Conservation (phyloP, 1,139 yeast genomes). For the Yamadazyma mexicana region DNA sequence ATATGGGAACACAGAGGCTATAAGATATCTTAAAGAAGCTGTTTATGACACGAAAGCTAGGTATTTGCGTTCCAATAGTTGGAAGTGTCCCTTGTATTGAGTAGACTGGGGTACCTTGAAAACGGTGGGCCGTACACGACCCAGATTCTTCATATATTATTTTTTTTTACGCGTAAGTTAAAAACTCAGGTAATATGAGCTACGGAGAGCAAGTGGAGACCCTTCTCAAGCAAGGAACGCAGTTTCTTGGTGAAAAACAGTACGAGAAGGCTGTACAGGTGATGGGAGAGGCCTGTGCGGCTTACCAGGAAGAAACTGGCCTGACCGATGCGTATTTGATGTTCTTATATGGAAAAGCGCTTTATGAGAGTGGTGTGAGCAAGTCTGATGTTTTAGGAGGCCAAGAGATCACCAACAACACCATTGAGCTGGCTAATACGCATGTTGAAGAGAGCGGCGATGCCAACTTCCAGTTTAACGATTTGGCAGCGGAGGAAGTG, state of each 20-base stretch:
- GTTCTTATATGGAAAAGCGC: constrained; percentile 74
- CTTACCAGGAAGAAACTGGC: constrained; percentile 46
- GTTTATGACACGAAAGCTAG: too few relatives aligned
- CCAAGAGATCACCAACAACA: constrained; percentile 25
- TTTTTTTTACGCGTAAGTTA: neutral
- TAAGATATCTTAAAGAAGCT: too few relatives aligned
- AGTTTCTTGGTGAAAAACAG: constrained; percentile 54
- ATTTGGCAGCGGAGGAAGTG: constrained; percentile 52
- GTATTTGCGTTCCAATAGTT: too few relatives aligned
- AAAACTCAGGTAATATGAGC: neutral
- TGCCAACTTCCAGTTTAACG: constrained; percentile 57
- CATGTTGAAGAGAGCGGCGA: constrained; percentile 21
- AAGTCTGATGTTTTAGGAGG: constrained; percentile 83
- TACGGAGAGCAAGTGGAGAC: constrained; percentile 15
- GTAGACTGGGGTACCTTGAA: too few relatives aligned
- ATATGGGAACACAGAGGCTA: too few relatives aligned
- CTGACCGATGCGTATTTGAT: constrained; percentile 72
- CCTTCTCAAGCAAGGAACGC: constrained; percentile 37
- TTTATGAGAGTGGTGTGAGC: constrained; percentile 75
- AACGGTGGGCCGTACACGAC: constrained; percentile 1
- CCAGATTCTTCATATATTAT: too few relatives aligned
- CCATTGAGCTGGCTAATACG: constrained; percentile 16
- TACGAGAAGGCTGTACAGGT: constrained; percentile 69
- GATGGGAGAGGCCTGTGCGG: constrained; percentile 75
- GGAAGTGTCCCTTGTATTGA: too few relatives aligned